A percentile compares a stretch with the other conserved stretches of the same genome.
Evolutionary conservation across 306 rosid genomes (phyloP).

Genomic region (Quercus robur): DNA sequence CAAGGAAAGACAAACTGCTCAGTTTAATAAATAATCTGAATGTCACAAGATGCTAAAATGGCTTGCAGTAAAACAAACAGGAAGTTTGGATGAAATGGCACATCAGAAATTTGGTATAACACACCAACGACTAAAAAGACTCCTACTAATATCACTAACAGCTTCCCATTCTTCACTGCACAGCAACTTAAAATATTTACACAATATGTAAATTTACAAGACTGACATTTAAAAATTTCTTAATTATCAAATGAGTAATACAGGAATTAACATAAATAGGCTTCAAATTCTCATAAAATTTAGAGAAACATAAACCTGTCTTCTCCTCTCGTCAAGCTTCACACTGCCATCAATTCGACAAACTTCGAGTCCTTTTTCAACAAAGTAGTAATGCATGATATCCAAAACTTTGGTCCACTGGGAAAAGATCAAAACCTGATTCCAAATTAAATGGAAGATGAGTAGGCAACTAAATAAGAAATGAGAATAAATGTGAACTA

Average conservation of each 20-base stretch:
- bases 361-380: slow-evolving; percentile 79
- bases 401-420: slow-evolving; percentile 89
- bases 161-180: neutral
- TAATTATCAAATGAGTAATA: neutral
- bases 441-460: slow-evolving; percentile 19
- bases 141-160: neutral
- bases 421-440: slow-evolving; percentile 85
- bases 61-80: neutral
- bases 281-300: neutral
- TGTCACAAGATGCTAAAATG: neutral
- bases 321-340: slow-evolving; percentile 72
- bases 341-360: slow-evolving; percentile 87
- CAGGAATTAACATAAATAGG: neutral
- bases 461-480: slow-evolving; percentile 21
- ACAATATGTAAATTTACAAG: neutral
- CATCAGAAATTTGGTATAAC: neutral
- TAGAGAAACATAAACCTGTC: slow-evolving; percentile 55
- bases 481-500: slow-evolving; percentile 9
- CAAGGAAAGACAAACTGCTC: neutral
- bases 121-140: neutral
- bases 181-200: neutral
- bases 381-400: slow-evolving; percentile 89
- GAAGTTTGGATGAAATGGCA: neutral
- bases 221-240: neutral
- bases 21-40: neutral